Evolutionary conservation across 495 filamentous ascomycete genomes (phyloP), one percentile per base, ranked within the genome.

Genomic region (Parachaetomium inaequale): DNA sequence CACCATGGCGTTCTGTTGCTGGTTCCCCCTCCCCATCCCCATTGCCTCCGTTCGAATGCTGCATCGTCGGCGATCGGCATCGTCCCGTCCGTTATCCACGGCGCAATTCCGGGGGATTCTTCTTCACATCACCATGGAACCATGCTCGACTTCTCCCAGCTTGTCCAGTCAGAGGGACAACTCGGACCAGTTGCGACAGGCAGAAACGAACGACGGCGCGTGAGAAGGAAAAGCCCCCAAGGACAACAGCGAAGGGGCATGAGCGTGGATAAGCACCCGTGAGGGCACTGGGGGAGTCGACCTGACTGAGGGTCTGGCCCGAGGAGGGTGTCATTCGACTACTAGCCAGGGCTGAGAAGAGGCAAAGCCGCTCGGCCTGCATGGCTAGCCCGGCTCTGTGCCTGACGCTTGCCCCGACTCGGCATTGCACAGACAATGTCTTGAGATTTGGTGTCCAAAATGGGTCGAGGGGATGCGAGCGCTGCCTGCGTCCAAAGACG

Each of bases 341-440:
- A 8, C 11, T 15, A 11, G 19, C 10, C 29, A 42, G 46, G 31
- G 45, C 29, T 40, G 46, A 51, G 57, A 51, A 17, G 57, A 6
- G 56, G 7, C 11, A 45, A 29, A 32, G 19, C 46, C 31, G 32
- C 32, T 42, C 42, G 32, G 31, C 28, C 36, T 59, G 56, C 57
- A 59, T 51, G 46, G 43, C 25, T 51, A 58, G 19, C 43, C 11
- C 4, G 31, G 32, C 3, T 28, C 2, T 32, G 45, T 40, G 31
- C 58, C 45, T 43, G 58, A 21, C 46, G 32, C 58, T 60, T 60
- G 58, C 26, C 58, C 58, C 47, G 7, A 42, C 34, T 15, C 11
- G 47, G 58, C 15, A 17, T 42, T 42, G 57, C 47, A 52, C 47
- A 51, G 57, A 51, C 47, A 21, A 23, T 29, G 32, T 3, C 43